These are phyloP conservation scores for Agrostemma githago DNA, from an alignment of 148 eudicot genomes.

Conservation along the genomic window DNA sequence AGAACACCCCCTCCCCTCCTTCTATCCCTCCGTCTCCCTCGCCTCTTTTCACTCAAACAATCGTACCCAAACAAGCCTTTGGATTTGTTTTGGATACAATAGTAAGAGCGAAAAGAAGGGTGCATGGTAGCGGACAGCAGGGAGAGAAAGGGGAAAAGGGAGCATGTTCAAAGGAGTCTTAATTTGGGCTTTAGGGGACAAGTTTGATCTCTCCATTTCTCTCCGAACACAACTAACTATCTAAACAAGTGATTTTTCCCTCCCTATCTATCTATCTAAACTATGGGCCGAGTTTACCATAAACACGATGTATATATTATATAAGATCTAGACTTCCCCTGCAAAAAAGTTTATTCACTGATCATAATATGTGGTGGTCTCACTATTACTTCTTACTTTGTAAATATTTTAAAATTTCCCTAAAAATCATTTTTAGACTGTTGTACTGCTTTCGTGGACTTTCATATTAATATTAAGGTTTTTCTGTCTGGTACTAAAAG, in stretches of 20 bases:
- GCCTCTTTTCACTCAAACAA: not conserved
- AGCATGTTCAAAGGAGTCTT: not conserved
- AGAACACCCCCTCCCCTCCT: not conserved
- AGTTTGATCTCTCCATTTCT: not conserved
- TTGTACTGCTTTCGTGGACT: not conserved
- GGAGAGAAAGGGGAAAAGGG: not conserved
- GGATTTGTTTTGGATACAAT: too few relatives aligned
- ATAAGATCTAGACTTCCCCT: not conserved
- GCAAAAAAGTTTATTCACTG: not conserved
- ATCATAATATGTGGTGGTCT: not conserved
- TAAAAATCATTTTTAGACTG: not conserved
- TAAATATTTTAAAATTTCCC: not conserved
- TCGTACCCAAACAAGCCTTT: not conserved
- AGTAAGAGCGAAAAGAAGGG: too few relatives aligned
- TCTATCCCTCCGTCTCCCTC: not conserved
- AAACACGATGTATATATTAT: not conserved
- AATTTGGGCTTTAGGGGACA: not conserved
- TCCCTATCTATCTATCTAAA: not conserved
- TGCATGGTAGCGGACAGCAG: too few relatives aligned
- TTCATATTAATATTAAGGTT: not conserved
- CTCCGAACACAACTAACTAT: not conserved
- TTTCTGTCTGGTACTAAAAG: not conserved
- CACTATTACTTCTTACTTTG: not conserved
- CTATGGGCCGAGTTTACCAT: not conserved
- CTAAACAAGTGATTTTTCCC: not conserved